Evolutionary conservation across 2,329 filamentous ascomycete species (phyloP), one percentile per base, ranked within the genome.

Genomic region (Pseudocercospora fijiensis): DNA sequence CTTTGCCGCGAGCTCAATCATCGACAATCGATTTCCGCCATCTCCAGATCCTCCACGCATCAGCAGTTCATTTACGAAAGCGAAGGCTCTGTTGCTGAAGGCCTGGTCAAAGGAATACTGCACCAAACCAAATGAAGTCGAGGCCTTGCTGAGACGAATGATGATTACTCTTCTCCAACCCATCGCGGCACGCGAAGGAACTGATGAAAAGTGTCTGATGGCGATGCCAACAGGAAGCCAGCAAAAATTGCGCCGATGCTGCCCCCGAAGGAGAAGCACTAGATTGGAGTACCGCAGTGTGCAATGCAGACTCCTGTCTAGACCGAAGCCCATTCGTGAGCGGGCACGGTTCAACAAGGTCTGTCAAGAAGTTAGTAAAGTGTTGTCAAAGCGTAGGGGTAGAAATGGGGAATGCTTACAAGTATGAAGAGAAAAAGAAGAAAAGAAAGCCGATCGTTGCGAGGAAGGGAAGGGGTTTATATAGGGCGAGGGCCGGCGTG

Each of bases 211-310:
- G 27, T 24, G 33, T 49, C 11, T 22, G 22, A 30, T 52, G 58
- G 49, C 20, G n/a, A 58, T 26, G 10, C 26, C 28, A 24, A 16
- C 16, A 27, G 57, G 45, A n/a, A 18, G 18, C 57, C 57, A 64
- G 22, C 62, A 64, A 64, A 64, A 64, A 64, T 64, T 60, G 26
- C 53, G 47, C 55, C 56, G 18, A 24, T 58, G 20, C 22, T n/a
- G 43, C n/a, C 61, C 43, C 56, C 61, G 56, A 59, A 53, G 49
- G 43, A 55, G 27, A 58, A 16, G 11, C 20, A 63, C 27, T 18
- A 10, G 2, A 28, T 2, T 22, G 27, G 27, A 18, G 20, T 27
- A n/a, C 61, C 56, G 27, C 61, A 55, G 11, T 58, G 56, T 63
- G 61, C 61, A 58, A 63, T 63, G 56, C 43, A 63, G 61, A 30